Conservation (phyloP, 1,139 yeast species). For the Trichomonascaceae sp. region DNA sequence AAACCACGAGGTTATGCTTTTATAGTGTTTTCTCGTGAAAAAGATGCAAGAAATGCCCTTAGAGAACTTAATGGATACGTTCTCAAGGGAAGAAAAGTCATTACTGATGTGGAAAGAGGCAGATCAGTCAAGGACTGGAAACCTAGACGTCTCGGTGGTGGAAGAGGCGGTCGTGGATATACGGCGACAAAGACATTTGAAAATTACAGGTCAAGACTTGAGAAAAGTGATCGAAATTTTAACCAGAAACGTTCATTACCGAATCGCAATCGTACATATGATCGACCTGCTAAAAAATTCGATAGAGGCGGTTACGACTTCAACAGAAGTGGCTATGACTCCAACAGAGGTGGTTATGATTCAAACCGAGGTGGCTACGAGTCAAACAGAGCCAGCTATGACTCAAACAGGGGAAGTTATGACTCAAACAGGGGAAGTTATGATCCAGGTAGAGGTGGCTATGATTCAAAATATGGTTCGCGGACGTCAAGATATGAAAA, state of each 20-base stretch:
- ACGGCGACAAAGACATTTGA: conserved; percentile 23
- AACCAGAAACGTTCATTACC: conserved; percentile 5
- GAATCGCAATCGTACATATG: conserved; percentile 6
- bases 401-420: not conserved
- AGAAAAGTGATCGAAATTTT: conserved; percentile 8
- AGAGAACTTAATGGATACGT: conserved; percentile 51
- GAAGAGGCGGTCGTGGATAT: conserved; percentile 59
- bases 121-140: conserved; percentile 70
- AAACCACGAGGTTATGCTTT: conserved; percentile 82
- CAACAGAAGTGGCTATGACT: not conserved
- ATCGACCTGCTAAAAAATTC: not conserved
- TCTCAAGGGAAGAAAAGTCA: conserved; percentile 46
- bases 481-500: conserved; percentile 1
- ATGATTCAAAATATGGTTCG: not conserved
- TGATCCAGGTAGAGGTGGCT: not conserved
- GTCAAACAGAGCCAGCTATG: not conserved
- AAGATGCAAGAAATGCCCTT: conserved; percentile 55
- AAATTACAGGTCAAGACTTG: conserved; percentile 3
- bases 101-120: conserved; percentile 84
- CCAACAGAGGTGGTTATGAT: not conserved
- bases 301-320: not conserved
- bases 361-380: no score
- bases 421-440: not conserved
- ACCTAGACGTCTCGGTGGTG: conserved; percentile 75
- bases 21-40: conserved; percentile 57